Conservation (phyloP, 331 rosid genomes). For the Cydonia oblonga region DNA sequence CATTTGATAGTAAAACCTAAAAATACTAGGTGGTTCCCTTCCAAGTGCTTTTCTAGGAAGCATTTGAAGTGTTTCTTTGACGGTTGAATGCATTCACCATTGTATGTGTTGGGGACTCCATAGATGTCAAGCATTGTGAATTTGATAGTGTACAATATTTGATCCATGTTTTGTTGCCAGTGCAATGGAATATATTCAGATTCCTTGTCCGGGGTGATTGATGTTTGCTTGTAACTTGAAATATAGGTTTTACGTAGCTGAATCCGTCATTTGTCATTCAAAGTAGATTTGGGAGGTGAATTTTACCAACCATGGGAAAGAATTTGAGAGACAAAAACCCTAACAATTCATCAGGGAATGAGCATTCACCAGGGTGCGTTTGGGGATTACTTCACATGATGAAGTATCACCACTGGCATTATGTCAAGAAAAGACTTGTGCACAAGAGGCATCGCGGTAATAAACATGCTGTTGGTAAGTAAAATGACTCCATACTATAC, state of each 20-base stretch:
- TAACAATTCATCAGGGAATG: not conserved
- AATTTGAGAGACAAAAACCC: constrained; percentile 12
- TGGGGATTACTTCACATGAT: constrained; percentile 52
- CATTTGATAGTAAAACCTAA: not conserved
- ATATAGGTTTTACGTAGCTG: constrained; percentile 14
- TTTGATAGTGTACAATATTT: not conserved
- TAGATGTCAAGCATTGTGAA: not conserved
- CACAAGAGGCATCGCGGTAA: constrained; percentile 14
- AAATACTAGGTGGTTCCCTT: not conserved
- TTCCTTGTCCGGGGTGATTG: not conserved
- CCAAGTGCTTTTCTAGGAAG: not conserved
- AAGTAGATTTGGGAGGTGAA: constrained; percentile 2
- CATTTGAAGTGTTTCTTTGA: not conserved
- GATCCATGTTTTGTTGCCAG: not conserved
- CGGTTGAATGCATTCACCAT: not conserved
- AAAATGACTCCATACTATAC: no score
- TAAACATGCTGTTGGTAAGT: constrained; percentile 20
- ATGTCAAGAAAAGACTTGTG: constrained; percentile 37
- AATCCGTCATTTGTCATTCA: not conserved
- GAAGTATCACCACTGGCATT: constrained; percentile 58
- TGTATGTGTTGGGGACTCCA: no score
- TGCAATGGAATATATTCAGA: not conserved
- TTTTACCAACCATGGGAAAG: constrained; percentile 31
- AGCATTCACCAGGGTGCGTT: constrained; percentile 34
- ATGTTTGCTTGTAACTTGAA: not conserved